phyloP scores from a whole-genome alignment of 805 yeast species.

The Yamadazyma sp. region DNA sequence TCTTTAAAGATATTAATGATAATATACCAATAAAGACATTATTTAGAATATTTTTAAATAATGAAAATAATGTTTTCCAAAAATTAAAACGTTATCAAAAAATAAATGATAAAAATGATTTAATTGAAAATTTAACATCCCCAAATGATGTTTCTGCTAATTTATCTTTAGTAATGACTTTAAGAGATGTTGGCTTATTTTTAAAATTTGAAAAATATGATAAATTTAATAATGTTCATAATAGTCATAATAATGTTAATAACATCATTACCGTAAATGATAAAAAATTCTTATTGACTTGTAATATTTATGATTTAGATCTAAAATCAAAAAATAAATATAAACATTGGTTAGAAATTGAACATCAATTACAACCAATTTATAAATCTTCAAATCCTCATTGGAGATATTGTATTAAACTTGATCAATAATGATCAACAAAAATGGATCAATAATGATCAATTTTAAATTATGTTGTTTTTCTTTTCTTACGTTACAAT shows the following conservation, averaged over 20 bases:
- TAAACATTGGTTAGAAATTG: slow-evolving; percentile 45
- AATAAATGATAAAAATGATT: slow-evolving; percentile 28
- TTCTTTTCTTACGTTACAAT: too few relatives aligned
- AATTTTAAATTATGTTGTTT: too few relatives aligned
- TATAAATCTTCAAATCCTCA: slow-evolving; percentile 28
- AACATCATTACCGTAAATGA: slow-evolving; percentile 23
- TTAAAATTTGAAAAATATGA: slow-evolving; percentile 34
- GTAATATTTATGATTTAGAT: slow-evolving; percentile 48
- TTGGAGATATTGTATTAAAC: slow-evolving; percentile 29
- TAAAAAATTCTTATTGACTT: slow-evolving; percentile 28
- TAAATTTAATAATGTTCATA: slow-evolving; percentile 24
- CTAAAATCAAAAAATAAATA: slow-evolving; percentile 43
- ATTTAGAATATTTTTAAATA: slow-evolving; percentile 28
- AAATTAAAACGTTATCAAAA: slow-evolving; percentile 33
- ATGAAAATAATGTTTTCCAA: slow-evolving; percentile 30
- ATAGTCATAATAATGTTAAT: slow-evolving; percentile 26
- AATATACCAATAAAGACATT: slow-evolving; percentile 33
- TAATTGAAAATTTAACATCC: slow-evolving; percentile 26
- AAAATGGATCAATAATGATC: too few relatives aligned
- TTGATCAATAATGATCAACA: too few relatives aligned
- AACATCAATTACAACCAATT: slow-evolving; percentile 30
- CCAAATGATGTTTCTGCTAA: slow-evolving; percentile 39
- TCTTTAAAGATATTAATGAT: slow-evolving; percentile 20
- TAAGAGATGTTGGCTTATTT: slow-evolving; percentile 56
- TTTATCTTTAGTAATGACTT: slow-evolving; percentile 47